Conservation (phyloP, 2,329 filamentous ascomycete genomes). For the Corniculantispora saksenae region DNA sequence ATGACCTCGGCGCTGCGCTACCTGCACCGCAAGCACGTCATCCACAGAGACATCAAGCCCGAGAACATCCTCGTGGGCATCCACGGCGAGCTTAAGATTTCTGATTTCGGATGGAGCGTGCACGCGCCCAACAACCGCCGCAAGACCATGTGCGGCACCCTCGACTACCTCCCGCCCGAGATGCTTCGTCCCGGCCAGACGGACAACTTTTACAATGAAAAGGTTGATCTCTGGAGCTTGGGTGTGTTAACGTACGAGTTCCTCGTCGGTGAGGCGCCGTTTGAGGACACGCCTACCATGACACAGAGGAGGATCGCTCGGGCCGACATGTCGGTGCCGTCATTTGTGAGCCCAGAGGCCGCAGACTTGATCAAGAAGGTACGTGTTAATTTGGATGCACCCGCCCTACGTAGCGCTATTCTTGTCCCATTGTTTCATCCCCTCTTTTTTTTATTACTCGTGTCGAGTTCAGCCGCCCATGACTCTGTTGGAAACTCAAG, state of each 20-base stretch:
- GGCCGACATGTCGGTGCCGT: conserved; percentile 89
- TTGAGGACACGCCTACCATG: conserved; percentile 94
- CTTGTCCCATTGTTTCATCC: conserved; percentile 3
- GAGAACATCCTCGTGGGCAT: conserved; percentile 96
- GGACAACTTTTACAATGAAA: conserved; percentile 90
- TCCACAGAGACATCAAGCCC: conserved; percentile 96
- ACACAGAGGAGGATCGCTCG: conserved; percentile 86
- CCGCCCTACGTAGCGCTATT: neutral
- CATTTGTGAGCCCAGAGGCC: conserved; percentile 87
- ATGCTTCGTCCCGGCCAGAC: conserved; percentile 83
- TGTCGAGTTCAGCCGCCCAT: too few species aligned
- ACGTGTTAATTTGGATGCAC: conserved; percentile 32
- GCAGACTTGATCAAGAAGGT: conserved; percentile 90
- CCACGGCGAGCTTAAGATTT: conserved; percentile 97
- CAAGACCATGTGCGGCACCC: conserved; percentile 93
- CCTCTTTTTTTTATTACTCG: neutral
- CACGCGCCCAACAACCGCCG: conserved; percentile 93
- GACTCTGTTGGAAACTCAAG: neutral
- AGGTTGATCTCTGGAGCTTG: conserved; percentile 94
- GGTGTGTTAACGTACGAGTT: conserved; percentile 97
- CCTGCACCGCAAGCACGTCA: conserved; percentile 94
- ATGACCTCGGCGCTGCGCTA: conserved; percentile 90
- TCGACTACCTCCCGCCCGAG: conserved; percentile 96
- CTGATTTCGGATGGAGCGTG: conserved; percentile 97
- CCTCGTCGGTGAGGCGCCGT: conserved; percentile 90